Conservation (phyloP, 352 stramenopile species). For the Phytophthora megakarya region DNA sequence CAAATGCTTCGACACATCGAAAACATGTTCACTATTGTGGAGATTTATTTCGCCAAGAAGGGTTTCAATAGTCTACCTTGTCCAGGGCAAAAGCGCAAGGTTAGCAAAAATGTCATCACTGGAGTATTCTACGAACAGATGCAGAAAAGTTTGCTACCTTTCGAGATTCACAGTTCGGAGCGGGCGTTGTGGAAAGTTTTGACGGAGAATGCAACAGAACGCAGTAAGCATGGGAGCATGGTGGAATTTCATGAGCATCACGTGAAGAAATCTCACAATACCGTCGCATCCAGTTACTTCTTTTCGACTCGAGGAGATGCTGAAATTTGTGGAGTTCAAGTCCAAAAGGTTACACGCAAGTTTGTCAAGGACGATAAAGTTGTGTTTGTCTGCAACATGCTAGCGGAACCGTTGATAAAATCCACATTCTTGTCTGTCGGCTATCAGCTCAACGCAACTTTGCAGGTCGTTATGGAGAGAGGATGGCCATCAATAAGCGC, state of each 20-base stretch:
- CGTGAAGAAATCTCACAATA: constrained; percentile 3
- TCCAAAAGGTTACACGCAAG: constrained; percentile 17
- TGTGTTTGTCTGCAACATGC: constrained; percentile 10
- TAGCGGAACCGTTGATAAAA: constrained; percentile 2
- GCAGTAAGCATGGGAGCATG: background rate
- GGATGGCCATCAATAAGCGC: background rate
- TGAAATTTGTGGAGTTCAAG: background rate
- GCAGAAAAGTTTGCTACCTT: constrained; percentile 26
- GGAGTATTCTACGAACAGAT: constrained; percentile 27
- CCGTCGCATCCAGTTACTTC: constrained; percentile 7
- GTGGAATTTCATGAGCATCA: constrained; percentile 11
- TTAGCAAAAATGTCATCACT: constrained; percentile 6
- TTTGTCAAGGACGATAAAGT: constrained; percentile 11
- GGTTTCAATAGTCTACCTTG: constrained; percentile 17
- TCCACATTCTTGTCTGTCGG: background rate
- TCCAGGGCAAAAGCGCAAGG: constrained; percentile 21
- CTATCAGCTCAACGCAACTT: constrained; percentile 1
- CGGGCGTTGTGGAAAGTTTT: constrained; percentile 5
- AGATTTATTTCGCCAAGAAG: constrained; percentile 8
- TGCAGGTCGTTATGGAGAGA: background rate
- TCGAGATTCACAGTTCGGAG: background rate
- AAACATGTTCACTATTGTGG: constrained; percentile 13
- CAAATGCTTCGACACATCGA: constrained; percentile 20
- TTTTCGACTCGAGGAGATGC: background rate
- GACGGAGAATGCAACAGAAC: background rate